Evolutionary conservation across 139 green algal genomes (phyloP).

Genomic region (Edaphochlamys debaryana): DNA sequence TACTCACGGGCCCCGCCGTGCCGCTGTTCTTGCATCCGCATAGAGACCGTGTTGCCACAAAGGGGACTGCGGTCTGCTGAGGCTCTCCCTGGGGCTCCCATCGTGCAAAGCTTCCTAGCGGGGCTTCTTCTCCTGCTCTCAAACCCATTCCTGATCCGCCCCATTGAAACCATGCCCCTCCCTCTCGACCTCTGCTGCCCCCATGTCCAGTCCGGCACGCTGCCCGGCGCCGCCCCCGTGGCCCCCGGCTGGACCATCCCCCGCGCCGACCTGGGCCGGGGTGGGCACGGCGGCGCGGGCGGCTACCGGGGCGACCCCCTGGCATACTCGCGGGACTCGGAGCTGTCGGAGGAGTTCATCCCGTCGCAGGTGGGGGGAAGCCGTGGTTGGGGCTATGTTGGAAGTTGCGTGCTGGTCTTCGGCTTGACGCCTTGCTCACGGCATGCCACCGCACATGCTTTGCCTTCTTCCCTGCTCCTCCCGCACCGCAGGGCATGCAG

Average conservation of each 20-base stretch:
- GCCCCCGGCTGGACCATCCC: neutral
- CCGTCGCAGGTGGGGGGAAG: conserved; percentile 2
- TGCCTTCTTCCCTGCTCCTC: too few species aligned
- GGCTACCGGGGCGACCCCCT: neutral
- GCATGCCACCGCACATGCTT: neutral
- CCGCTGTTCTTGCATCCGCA: too few species aligned
- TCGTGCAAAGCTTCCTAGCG: too few species aligned
- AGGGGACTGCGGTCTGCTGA: too few species aligned
- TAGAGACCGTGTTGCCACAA: too few species aligned
- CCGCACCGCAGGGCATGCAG: conserved; percentile 22
- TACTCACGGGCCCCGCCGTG: too few species aligned
- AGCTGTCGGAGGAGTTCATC: conserved; percentile 39
- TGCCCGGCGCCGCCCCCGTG: neutral
- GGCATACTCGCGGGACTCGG: conserved; percentile 8
- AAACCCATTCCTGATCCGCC: too few species aligned
- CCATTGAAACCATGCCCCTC: too few species aligned
- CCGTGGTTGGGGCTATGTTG: neutral
- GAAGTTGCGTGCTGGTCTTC: neutral
- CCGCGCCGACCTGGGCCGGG: neutral
- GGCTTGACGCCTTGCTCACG: neutral
- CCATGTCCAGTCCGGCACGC: neutral
- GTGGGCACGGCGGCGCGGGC: neutral
- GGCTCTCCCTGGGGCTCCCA: too few species aligned
- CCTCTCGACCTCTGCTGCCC: too few species aligned
- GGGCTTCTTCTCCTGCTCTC: too few species aligned